Percentiles rank a stretch among this genome's conserved stretches.
These are phyloP conservation scores for Arthromyces matolae DNA, from an alignment of 768 basidiomycete species.

Conservation along the genomic window DNA sequence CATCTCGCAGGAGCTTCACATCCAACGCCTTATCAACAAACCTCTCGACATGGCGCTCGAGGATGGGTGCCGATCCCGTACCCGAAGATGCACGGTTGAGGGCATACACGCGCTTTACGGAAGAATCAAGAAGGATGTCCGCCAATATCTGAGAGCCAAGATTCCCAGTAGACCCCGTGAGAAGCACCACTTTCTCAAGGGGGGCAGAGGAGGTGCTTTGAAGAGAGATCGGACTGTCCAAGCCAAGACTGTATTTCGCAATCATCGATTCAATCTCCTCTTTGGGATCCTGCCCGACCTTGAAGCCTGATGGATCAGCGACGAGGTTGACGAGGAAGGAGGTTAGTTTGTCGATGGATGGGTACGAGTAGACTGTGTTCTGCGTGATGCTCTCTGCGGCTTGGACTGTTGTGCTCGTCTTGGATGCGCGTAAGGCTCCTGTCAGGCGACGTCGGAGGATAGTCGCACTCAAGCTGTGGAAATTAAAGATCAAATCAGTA, in stretches of 20 bases:
- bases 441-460: too few relatives aligned
- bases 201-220: background rate
- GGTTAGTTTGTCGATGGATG: too few relatives aligned
- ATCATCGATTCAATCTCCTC: too few relatives aligned
- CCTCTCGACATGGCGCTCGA: slow-evolving; percentile 16
- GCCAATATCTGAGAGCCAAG: slow-evolving; percentile 18
- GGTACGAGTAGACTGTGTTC: too few relatives aligned
- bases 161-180: slow-evolving; percentile 21
- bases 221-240: slow-evolving; percentile 2
- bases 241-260: slow-evolving; percentile 26
- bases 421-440: too few relatives aligned
- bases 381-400: too few relatives aligned
- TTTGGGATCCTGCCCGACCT: too few relatives aligned
- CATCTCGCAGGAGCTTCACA: slow-evolving; percentile 19
- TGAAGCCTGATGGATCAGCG: too few relatives aligned
- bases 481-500: too few relatives aligned
- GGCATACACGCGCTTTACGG: slow-evolving; percentile 14
- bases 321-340: too few relatives aligned
- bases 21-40: slow-evolving; percentile 28
- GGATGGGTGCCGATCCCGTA: slow-evolving; percentile 6
- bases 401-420: too few relatives aligned
- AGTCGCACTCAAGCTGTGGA: too few relatives aligned
- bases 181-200: slow-evolving; percentile 7
- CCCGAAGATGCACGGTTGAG: slow-evolving; percentile 18
- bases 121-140: slow-evolving; percentile 10